Conservation (phyloP, 1,139 yeast species). For the Candida dubliniensis region DNA sequence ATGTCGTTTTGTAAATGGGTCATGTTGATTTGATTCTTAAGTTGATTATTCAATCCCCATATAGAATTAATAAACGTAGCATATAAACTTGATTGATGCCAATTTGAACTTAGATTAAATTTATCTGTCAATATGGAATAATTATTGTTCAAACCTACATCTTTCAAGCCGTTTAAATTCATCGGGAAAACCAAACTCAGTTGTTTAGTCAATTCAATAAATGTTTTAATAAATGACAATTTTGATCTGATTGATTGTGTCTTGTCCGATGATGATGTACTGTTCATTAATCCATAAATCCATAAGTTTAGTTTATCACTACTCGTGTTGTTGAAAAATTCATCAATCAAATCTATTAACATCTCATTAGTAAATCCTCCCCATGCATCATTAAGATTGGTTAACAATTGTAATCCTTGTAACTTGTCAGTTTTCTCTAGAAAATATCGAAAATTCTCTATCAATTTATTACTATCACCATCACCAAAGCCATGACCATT, state of each 20-base stretch:
- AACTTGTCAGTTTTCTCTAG: conserved; percentile 79
- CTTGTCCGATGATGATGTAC: conserved; percentile 1
- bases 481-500: conserved; percentile 24
- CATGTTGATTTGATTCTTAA: conserved; percentile 26
- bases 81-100: conserved; percentile 42
- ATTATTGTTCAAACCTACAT: background rate
- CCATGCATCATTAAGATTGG: conserved; percentile 81
- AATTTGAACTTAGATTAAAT: conserved; percentile 26
- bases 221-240: conserved; percentile 47
- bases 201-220: conserved; percentile 43
- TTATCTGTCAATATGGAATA: conserved; percentile 13
- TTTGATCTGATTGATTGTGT: conserved; percentile 11
- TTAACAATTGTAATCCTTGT: conserved; percentile 65
- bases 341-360: conserved; percentile 62
- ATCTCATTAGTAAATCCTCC: conserved; percentile 67
- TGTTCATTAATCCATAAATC: conserved; percentile 26
- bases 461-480: conserved; percentile 29
- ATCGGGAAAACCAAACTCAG: conserved; percentile 54
- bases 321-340: conserved; percentile 56
- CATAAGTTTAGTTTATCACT: conserved; percentile 48
- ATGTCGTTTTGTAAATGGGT: conserved; percentile 32
- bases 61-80: conserved; percentile 35
- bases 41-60: conserved; percentile 40
- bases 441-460: conserved; percentile 53
- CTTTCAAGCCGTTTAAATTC: conserved; percentile 18